phyloP scores from a whole-genome alignment of 306 rosid species.

The Albizia julibrissin region DNA sequence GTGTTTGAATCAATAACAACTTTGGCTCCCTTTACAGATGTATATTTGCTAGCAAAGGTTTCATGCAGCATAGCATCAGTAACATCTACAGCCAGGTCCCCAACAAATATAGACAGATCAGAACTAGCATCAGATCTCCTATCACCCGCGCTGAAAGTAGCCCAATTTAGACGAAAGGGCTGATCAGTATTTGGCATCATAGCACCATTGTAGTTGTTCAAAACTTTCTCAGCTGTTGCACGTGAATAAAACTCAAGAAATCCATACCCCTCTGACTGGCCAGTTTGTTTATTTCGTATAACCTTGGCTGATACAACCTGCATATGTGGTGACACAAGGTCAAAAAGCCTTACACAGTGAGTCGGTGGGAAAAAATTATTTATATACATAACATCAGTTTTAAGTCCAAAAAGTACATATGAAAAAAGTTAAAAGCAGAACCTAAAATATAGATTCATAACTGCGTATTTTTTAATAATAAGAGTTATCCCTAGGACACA shows the following conservation, averaged over 20 bases:
- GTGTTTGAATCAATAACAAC: conserved; percentile 87
- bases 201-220: conserved; percentile 70
- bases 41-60: conserved; percentile 64
- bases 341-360: conserved; percentile 9
- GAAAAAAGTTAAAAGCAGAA: neutral
- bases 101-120: conserved; percentile 88
- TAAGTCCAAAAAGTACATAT: neutral
- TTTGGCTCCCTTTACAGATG: conserved; percentile 90
- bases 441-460: neutral
- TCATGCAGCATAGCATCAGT: conserved; percentile 87
- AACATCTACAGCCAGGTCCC: conserved; percentile 90
- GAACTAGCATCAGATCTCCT: conserved; percentile 62
- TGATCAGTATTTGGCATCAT: conserved; percentile 87
- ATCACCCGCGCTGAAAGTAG: conserved; percentile 80
- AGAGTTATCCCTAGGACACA: no score
- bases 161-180: conserved; percentile 90
- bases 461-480: neutral
- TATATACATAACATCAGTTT: neutral
- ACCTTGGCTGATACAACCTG: conserved; percentile 81
- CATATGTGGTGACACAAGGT: conserved; percentile 22
- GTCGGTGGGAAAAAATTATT: neutral
- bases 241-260: conserved; percentile 83
- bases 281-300: conserved; percentile 85
- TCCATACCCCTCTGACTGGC: conserved; percentile 88
- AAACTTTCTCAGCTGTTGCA: conserved; percentile 70